A percentile compares a stretch with the other conserved stretches of the same genome.
These are phyloP conservation scores for Adiantum capillusveneris DNA, from an alignment of 75 land plant genomes.

Conservation along the genomic window DNA sequence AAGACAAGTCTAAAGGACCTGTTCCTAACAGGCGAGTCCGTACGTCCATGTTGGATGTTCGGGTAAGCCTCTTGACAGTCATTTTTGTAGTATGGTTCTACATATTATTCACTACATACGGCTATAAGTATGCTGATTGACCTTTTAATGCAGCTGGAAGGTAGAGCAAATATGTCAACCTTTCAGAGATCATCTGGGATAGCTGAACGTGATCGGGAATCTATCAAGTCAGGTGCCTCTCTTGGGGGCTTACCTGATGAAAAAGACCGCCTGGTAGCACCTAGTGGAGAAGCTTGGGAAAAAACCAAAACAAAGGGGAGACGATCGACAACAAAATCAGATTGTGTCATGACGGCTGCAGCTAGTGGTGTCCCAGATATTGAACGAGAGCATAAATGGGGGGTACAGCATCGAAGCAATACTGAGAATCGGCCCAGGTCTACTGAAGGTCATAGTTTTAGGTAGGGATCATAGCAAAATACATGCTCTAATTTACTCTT, in stretches of 20 bases:
- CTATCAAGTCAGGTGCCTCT: slow-evolving; percentile 41
- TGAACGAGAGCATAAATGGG: slow-evolving; percentile 65
- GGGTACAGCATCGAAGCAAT: slow-evolving; percentile 38
- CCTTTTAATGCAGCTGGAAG: slow-evolving; percentile 37
- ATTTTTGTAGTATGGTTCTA: too few relatives aligned
- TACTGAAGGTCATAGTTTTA: slow-evolving; percentile 60
- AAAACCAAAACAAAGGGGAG: slow-evolving; percentile 78
- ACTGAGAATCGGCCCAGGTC: slow-evolving; percentile 51
- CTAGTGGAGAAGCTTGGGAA: slow-evolving; percentile 68
- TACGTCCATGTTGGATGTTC: slow-evolving; percentile 67
- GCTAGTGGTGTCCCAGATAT: slow-evolving; percentile 42
- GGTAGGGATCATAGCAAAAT: slow-evolving; percentile 50
- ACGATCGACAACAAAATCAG: slow-evolving; percentile 74
- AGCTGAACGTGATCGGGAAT: slow-evolving; percentile 59
- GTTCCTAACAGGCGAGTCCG: slow-evolving; percentile 69
- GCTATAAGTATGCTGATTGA: too few relatives aligned
- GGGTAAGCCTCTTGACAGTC: slow-evolving; percentile 31
- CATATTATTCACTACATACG: too few relatives aligned
- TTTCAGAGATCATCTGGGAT: slow-evolving; percentile 39
- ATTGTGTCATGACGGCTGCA: slow-evolving; percentile 28
- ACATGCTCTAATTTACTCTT: too few relatives aligned
- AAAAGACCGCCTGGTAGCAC: slow-evolving; percentile 33
- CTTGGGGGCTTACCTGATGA: slow-evolving; percentile 32
- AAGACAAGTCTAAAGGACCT: slow-evolving; percentile 49
- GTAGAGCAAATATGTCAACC: slow-evolving; percentile 27